Evolutionary conservation across 176 grass and related monocot genomes (phyloP).

Genomic region (Rhynchospora tenuis): DNA sequence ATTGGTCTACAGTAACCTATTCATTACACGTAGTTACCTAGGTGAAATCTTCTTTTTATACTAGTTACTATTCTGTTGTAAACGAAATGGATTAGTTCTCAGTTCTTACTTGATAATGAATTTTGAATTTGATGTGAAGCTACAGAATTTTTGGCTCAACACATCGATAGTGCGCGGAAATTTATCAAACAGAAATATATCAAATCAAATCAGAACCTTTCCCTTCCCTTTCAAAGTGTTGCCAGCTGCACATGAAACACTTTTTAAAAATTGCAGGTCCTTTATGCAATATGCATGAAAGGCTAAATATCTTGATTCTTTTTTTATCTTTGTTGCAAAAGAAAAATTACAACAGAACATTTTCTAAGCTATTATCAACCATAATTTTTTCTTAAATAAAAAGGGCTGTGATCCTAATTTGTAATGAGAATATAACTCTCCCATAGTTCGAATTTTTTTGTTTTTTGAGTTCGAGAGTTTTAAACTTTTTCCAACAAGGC

Average conservation of each 20-base stretch:
- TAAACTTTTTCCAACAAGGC: neutral
- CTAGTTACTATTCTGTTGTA: neutral
- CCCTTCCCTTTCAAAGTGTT: neutral
- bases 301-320: neutral
- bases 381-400: neutral
- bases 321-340: neutral
- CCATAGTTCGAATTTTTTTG: neutral
- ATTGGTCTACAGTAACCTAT: neutral
- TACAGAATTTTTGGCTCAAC: neutral
- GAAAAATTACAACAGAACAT: neutral
- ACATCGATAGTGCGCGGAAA: too few species aligned
- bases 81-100: neutral
- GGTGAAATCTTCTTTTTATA: neutral
- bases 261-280: neutral
- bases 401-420: neutral
- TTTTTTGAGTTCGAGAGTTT: neutral
- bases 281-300: neutral
- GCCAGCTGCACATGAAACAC: neutral
- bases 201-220: slow-evolving; percentile 14
- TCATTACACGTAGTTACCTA: neutral
- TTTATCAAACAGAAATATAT: neutral
- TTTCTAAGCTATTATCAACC: neutral
- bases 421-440: neutral
- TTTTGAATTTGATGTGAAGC: neutral
- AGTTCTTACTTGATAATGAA: neutral